Base-by-base conservation (phyloP, 1,139 yeast species). In the Magnusiomyces paraingens region DNA sequence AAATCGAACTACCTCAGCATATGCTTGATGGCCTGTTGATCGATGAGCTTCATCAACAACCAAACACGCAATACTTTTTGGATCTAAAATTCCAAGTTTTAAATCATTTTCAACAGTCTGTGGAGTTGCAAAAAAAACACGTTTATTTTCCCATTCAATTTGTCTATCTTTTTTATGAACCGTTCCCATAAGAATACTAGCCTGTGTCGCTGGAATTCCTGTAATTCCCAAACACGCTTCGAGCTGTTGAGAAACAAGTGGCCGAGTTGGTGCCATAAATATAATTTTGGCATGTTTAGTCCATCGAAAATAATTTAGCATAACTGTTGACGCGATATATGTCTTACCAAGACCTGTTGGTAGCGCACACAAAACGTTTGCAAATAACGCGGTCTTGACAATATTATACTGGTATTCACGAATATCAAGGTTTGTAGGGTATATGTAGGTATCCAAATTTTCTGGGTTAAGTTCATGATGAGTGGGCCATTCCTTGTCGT, bases 311-410 rank as follows among this genome's bases (percentile, higher is more conserved):
- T 80, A 94, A 66, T 94, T 94, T 55, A 91, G 75, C 89, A 94
- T 94, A 32, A 93, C 94, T 0, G 96, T 85, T 45, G 95, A 83
- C 1, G 99, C 98, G 63, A 94, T 90, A 61, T 94, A 90, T 0
- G 99, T 94, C 70, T 94, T 94, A 49, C 99, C 99, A 67, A 91
- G 76, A 61, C 99, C 99, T 0, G 99, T 94, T 0, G 99, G 99
- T 29, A 94, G 78, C 0, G 98, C 96, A 62, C 95, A 93, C 45
- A 94, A 72, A 2, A 85, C 69, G 65, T 94, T 94, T 59, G 83
- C 77, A 63, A 79, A 83, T 50, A 94, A 73, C 0, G 97, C 84
- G 55, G 81, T 78, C 51, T 76, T 74, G 2, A 90, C 90, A 56
- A 93, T 90, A 59, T 83, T 83, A 66, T 77, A 82, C 70, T 94